Base-by-base conservation (phyloP, 805 yeast species). In the Nakazawaea laoshanensis region DNA sequence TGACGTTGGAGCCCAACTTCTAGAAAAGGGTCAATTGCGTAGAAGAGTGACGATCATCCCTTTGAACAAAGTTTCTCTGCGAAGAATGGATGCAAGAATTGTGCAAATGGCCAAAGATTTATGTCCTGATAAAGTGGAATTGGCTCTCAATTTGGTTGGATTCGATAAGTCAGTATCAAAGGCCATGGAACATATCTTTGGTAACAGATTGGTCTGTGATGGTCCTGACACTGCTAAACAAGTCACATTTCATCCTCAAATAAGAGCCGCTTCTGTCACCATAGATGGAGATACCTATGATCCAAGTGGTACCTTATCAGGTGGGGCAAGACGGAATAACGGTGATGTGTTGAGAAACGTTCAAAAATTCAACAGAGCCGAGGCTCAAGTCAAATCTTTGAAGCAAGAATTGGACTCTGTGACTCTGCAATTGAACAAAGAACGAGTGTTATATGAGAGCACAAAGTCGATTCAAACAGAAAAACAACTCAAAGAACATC, bases 221-320 rank as follows among this genome's bases (percentile, higher is more conserved):
- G 94, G 87, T 55, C 83, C 95, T 0, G 79, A 81, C 11, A 77
- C 94, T 1, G 97, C 98, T 1, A 81, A 88, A 44, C 64, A 67
- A 30, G 81, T 92, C n/a, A 85, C 96, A 0, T 86, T 87, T 52
- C 77, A 88, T 51, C 92, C 89, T 1, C 69, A 74, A 35, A 76
- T 89, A 11, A 67, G 85, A 41, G 67, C 88, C 1, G 76, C 87
- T 46, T 78, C 94, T 19, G 86, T 94, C 11, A 92, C 99, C 0
- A 53, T 83, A 21, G 88, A 87, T 34, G 99, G 98, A 32, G 98
- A 92, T 53, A 70, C 80, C 8, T 92, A 88, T 56, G 98, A 92
- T 50, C 98, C 98, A 0, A 86, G 81, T 43, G 99, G 99, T 11
- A 84, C 95, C 6, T 62, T 92, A 18, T 83, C 96, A 1, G 99